These are phyloP conservation scores for Canariomyces notabilis DNA, from an alignment of 2,329 filamentous ascomycete species.

Conservation along the genomic window DNA sequence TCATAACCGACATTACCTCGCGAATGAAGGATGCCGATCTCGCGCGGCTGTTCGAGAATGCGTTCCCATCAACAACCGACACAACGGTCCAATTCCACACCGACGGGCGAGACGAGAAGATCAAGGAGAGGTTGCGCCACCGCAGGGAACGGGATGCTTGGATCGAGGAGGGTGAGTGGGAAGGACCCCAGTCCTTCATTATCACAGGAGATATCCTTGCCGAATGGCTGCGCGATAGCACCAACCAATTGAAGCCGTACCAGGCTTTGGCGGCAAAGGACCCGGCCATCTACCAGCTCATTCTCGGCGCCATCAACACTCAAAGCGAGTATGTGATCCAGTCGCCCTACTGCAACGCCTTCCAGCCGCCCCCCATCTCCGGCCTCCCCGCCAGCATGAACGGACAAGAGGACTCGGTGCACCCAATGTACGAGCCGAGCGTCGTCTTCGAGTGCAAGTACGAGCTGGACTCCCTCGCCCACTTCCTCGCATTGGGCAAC, in stretches of 20 bases:
- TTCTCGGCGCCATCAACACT: slow-evolving; percentile 91
- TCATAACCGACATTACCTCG: slow-evolving; percentile 76
- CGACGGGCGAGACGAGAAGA: slow-evolving; percentile 45
- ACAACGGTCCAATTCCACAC: slow-evolving; percentile 87
- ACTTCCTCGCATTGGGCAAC: slow-evolving; percentile 81
- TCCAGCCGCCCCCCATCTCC: slow-evolving; percentile 86
- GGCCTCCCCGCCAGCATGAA: slow-evolving; percentile 67
- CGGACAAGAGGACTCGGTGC: slow-evolving; percentile 77
- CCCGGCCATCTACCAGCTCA: slow-evolving; percentile 68
- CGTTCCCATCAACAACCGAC: slow-evolving; percentile 87
- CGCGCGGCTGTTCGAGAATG: slow-evolving; percentile 88
- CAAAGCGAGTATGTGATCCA: slow-evolving; percentile 93
- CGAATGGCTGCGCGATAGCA: slow-evolving; percentile 87
- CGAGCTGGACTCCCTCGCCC: slow-evolving; percentile 89
- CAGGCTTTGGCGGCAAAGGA: slow-evolving; percentile 80
- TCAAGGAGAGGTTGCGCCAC: slow-evolving; percentile 33
- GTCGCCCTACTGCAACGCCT: slow-evolving; percentile 96
- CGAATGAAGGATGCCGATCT: slow-evolving; percentile 81
- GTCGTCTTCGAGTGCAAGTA: slow-evolving; percentile 98
- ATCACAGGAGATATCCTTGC: slow-evolving; percentile 89
- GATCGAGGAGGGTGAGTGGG: slow-evolving; percentile 61
- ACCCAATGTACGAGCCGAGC: slow-evolving; percentile 77
- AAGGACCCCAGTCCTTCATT: slow-evolving; percentile 84
- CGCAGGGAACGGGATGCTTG: slow-evolving; percentile 8
- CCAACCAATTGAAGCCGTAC: slow-evolving; percentile 88